Evolutionary conservation across 2,329 filamentous ascomycete genomes (phyloP), one percentile per base, ranked within the genome.

Genomic region (Monosporascus cannonballus): DNA sequence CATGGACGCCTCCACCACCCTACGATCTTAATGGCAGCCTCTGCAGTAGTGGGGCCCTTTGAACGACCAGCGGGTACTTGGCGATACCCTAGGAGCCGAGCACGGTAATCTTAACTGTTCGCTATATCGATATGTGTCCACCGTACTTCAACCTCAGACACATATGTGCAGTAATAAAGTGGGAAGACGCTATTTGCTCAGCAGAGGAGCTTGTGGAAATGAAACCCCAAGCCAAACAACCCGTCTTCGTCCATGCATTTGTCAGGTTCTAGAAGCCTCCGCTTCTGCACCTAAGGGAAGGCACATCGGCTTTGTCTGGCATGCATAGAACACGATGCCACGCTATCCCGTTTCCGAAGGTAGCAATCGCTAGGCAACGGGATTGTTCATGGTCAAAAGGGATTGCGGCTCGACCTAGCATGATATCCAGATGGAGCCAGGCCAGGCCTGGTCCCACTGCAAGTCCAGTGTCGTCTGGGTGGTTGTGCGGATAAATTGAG

Each of bases 21-120:
- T 61, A 53, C 59, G 56, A 60, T 60, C 57, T 56, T 58, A 60
- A 59, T 58, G 60, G 60, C 14, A 46, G 51, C 51, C 55, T 58
- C 58, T 59, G 56, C 60, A 56, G 54, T 58, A 56, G 56, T 48
- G 54, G 54, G 53, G 59, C 60, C 56, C 56, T 57, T 53, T 51
- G 52, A 51, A 55, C 54, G 54, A 60, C 56, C 49, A 56, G 46
- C 50, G 57, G 52, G 50, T 59, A 64, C 59, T 57, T 60, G 50
- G 54, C 55, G 56, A 62, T 63, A 64, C 61, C 51, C 59, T 52
- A 50, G 56, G 51, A 46, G 42, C 14, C 22, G 20, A n/a, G 24
- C 22, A 24, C 15, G 14, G 24, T 27, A 27, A 30, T 5, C 24
- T 46, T 15, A n/a, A 46, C 24, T 46, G 11, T 14, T 34, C 30